Base-by-base conservation (phyloP, 2,329 filamentous ascomycete genomes). In the Verruconis gallopava region DNA sequence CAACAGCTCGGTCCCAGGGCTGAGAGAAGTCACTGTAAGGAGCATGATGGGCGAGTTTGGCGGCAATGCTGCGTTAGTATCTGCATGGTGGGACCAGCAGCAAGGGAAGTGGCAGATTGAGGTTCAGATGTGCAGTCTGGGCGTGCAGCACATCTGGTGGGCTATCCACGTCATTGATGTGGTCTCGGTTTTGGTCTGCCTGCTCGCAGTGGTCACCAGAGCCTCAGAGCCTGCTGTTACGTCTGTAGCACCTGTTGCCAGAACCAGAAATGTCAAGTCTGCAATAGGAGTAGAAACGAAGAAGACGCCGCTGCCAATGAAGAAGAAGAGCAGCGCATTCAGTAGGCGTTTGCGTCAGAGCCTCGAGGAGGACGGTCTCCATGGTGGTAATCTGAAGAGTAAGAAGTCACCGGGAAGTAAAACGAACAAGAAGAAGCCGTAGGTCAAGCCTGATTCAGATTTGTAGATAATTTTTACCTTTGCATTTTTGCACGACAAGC, bases 11-110 rank as follows among this genome's bases (percentile, higher is more conserved):
- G 50, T 73, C 2, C 75, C 81, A 0, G 81, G 81, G 1, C 67
- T 95, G 4, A 71, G 89, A 20, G 91, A 98, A 62, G 77, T 96
- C 49, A 98, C 91, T 0, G 82, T 98, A 2, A 78, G 88, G 45
- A 94, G 85, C 60, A 96, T 98, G 86, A 98, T 98, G 91, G 91
- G 91, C 43, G 83, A 84, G 44, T 98, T 82, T 60, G 80, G 77
- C n/a, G 91, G 91, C 15, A 91, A 95, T 56, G 85, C 86, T 0
- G 91, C 86, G 0, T 67, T 98, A 33, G 62, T 98, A 32, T 91
- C 82, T 47, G 72, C 83, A 1, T 98, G 89, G 89, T 96, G 89
- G 55, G 85, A 96, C 57, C 1, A 79, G 0, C 30, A 44, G 5
- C 12, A 21, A 15, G 25, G 75, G 68, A 75, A 82, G 57, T 98